Conservation (phyloP, 805 yeast species). For the Lipomyces sp. region DNA sequence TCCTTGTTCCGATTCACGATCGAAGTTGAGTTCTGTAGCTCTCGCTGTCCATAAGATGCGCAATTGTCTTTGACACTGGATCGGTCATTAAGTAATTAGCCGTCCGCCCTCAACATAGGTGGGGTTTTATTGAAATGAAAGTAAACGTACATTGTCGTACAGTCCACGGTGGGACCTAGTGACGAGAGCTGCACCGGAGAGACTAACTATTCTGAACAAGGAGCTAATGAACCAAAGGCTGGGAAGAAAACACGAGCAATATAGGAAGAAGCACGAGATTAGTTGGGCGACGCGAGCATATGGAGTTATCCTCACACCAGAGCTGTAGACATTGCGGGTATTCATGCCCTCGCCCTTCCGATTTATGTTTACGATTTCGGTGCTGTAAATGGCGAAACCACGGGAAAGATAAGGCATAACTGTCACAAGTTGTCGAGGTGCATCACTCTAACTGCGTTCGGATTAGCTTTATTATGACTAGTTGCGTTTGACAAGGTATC, state of each 20-base stretch:
- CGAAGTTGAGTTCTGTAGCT: neutral
- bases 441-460: too few relatives aligned
- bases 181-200: neutral
- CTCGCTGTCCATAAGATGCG: neutral
- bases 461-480: too few relatives aligned
- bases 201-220: neutral
- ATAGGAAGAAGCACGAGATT: neutral
- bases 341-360: neutral
- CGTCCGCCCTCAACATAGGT: neutral
- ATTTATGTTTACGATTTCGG: neutral
- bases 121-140: neutral
- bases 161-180: neutral
- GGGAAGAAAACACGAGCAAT: neutral
- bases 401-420: too few relatives aligned
- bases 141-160: neutral
- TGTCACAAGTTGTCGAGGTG: too few relatives aligned
- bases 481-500: too few relatives aligned
- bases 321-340: neutral
- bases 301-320: neutral
- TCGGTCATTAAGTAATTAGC: neutral
- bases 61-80: neutral
- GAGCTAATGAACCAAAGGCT: neutral
- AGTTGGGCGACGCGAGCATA: too few relatives aligned
- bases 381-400: neutral
- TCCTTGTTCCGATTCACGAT: constrained; percentile 2